These are phyloP conservation scores for Powellomyces hirtus DNA, from an alignment of 192 early-diverging fungal species.

Conservation along the genomic window DNA sequence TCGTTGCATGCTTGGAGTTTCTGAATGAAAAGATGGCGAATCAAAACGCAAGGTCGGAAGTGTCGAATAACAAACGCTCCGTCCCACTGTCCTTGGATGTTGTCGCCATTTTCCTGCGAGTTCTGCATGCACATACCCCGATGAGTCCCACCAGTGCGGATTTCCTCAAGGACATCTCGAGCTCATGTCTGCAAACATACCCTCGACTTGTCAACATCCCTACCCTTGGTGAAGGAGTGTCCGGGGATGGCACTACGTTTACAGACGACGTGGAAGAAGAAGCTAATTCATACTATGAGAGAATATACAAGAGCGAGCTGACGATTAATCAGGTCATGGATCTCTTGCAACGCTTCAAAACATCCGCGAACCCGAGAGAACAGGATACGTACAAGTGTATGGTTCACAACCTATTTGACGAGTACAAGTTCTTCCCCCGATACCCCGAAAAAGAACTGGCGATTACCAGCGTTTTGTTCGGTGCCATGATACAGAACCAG, in stretches of 20 bases:
- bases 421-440: constrained; percentile 90
- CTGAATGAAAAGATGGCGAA: constrained; percentile 61
- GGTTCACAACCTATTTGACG: constrained; percentile 92
- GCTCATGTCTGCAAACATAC: constrained; percentile 45
- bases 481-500: constrained; percentile 84
- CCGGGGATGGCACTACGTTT: constrained; percentile 41
- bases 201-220: constrained; percentile 33
- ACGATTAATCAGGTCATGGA: constrained; percentile 83
- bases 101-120: constrained; percentile 63
- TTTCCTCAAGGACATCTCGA: constrained; percentile 57
- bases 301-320: constrained; percentile 76
- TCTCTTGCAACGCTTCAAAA: constrained; percentile 74
- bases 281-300: constrained; percentile 71
- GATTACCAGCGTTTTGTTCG: constrained; percentile 89
- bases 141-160: constrained; percentile 65
- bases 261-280: constrained; percentile 72
- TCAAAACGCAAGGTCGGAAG: constrained; percentile 48
- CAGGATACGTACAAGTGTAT: constrained; percentile 86
- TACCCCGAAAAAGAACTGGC: constrained; percentile 91
- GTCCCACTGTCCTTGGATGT: constrained; percentile 65
- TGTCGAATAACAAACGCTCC: constrained; percentile 29
- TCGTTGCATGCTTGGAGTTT: constrained; percentile 72
- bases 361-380: constrained; percentile 69
- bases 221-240: constrained; percentile 26
- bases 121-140: constrained; percentile 44